Conservation (phyloP, 129 eudicot species). For the Chrysanthemum lavandulifolium region DNA sequence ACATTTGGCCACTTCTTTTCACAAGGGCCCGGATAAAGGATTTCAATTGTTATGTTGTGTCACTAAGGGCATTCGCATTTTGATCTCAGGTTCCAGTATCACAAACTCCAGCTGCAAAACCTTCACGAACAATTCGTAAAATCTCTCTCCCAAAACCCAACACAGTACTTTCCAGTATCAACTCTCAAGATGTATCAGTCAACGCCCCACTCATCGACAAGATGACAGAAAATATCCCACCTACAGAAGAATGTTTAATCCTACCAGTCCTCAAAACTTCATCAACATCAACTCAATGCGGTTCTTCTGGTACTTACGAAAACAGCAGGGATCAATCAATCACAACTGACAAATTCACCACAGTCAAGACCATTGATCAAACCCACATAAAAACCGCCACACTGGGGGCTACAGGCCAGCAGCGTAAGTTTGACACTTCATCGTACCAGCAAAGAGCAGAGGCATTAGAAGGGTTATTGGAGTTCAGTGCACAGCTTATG, state of each 20-base stretch:
- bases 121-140: slow-evolving; percentile 46
- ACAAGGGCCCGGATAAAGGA: too few species aligned
- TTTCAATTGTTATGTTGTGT: neutral
- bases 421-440: slow-evolving; percentile 67
- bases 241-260: slow-evolving; percentile 50
- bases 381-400: slow-evolving; percentile 27
- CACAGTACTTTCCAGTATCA: slow-evolving; percentile 36
- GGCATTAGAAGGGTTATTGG: slow-evolving; percentile 95
- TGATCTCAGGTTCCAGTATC: slow-evolving; percentile 56
- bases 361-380: slow-evolving; percentile 50
- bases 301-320: slow-evolving; percentile 44
- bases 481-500: slow-evolving; percentile 83
- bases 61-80: slow-evolving; percentile 1
- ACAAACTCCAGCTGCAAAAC: slow-evolving; percentile 44
- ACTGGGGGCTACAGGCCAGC: slow-evolving; percentile 18
- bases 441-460: slow-evolving; percentile 93
- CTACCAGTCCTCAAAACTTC: slow-evolving; percentile 51
- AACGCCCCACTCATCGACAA: slow-evolving; percentile 82
- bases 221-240: slow-evolving; percentile 70
- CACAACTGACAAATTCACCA: slow-evolving; percentile 66
- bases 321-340: slow-evolving; percentile 41
- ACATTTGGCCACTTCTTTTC: too few species aligned
- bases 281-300: slow-evolving; percentile 67
- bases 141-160: slow-evolving; percentile 64
- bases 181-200: slow-evolving; percentile 84